phyloP scores from a whole-genome alignment of 23 red algal species.

The Gracilaria domingensis region DNA sequence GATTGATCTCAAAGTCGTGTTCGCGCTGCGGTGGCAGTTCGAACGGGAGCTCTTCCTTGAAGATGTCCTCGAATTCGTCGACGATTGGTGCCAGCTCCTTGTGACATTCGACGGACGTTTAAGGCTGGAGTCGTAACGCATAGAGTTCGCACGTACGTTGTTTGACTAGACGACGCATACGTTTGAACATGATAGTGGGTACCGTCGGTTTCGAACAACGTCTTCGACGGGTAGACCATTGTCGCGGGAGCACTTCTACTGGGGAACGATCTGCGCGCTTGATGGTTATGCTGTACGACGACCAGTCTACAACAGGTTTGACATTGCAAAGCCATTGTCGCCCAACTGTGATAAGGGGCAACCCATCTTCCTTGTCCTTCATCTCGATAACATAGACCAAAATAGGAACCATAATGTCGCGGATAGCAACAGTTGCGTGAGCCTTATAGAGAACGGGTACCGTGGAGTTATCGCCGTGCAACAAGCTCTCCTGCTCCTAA shows the following conservation, averaged over 20 bases:
- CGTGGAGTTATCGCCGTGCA: background rate
- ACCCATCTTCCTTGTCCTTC: background rate
- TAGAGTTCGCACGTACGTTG: background rate
- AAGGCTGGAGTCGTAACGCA: constrained; percentile 10
- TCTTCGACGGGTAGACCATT: background rate
- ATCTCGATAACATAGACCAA: constrained; percentile 10
- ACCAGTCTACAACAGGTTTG: constrained; percentile 3
- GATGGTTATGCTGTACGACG: constrained; percentile 2
- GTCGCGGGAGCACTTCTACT: background rate
- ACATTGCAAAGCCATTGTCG: constrained; percentile 1
- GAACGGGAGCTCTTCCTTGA: constrained; percentile 23
- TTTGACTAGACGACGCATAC: background rate
- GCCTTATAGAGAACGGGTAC: background rate
- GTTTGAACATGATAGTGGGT: background rate
- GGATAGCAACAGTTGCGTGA: background rate
- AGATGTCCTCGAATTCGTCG: constrained; percentile 24
- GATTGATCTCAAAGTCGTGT: constrained; percentile 48
- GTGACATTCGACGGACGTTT: background rate
- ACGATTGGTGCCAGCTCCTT: background rate
- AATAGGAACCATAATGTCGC: background rate
- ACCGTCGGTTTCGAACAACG: background rate
- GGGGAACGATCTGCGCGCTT: constrained; percentile 37
- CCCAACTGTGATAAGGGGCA: constrained; percentile 4
- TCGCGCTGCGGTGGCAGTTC: constrained; percentile 10
- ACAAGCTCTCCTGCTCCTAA: too few species aligned